These are phyloP conservation scores for Aspergillus piperis DNA, from an alignment of 2,329 filamentous ascomycete species.

Conservation along the genomic window DNA sequence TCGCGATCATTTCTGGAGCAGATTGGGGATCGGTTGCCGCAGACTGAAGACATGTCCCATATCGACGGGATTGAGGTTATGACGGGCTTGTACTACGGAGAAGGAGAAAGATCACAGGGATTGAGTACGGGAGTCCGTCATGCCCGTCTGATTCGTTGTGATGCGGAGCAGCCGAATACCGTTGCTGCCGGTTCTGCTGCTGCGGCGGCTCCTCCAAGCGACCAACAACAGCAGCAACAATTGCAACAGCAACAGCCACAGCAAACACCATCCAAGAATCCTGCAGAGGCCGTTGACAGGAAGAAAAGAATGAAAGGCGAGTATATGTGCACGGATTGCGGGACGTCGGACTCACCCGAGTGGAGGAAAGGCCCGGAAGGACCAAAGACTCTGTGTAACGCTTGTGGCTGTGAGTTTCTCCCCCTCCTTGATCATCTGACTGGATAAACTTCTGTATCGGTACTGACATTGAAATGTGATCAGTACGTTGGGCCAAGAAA, in stretches of 20 bases:
- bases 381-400: conserved; percentile 93
- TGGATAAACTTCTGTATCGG: not conserved
- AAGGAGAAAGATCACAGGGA: conserved; percentile 83
- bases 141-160: conserved; percentile 78
- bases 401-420: conserved; percentile 71
- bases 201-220: too few species aligned
- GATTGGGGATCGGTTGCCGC: conserved; percentile 80
- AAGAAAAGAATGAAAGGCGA: conserved; percentile 90
- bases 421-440: not conserved
- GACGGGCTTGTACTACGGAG: conserved; percentile 81
- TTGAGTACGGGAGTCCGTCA: conserved; percentile 84
- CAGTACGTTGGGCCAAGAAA: conserved; percentile 65
- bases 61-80: conserved; percentile 91
- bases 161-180: conserved; percentile 59
- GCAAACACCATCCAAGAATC: conserved; percentile 42
- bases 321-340: conserved; percentile 94
- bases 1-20: conserved; percentile 67
- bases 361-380: conserved; percentile 93
- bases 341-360: conserved; percentile 90
- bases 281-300: conserved; percentile 62
- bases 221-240: not conserved
- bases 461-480: not conserved
- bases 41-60: conserved; percentile 74
- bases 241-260: not conserved
- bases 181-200: too few species aligned